A percentile compares a stretch with the other conserved stretches of the same genome.
Conservation (phyloP, 208 protist species). For the Paratrypanosoma confusum region DNA sequence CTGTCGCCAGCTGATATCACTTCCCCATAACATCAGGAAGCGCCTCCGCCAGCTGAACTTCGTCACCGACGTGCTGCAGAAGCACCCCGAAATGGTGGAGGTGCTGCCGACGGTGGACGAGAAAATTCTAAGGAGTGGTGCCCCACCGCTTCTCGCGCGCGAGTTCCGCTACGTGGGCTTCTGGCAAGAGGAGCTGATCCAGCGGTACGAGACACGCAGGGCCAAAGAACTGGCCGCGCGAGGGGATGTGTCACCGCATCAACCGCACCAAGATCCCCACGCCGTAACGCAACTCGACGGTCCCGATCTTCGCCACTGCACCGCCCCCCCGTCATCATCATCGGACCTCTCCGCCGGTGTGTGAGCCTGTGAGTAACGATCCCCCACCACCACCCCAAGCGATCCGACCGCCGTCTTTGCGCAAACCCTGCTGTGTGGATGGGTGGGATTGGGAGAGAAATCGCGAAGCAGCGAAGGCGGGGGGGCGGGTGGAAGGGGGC, state of each 20-base stretch:
- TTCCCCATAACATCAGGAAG: slow-evolving; percentile 23
- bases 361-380: too few species aligned
- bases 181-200: slow-evolving; percentile 43
- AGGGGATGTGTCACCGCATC: not conserved
- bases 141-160: slow-evolving; percentile 33
- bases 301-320: too few species aligned
- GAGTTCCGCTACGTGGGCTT: slow-evolving; percentile 77
- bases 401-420: too few species aligned
- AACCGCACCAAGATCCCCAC: too few species aligned
- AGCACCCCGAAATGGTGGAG: slow-evolving; percentile 69
- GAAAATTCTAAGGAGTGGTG: slow-evolving; percentile 9
- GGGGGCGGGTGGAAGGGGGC: too few species aligned
- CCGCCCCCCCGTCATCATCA: too few species aligned
- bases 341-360: too few species aligned
- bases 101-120: slow-evolving; percentile 14
- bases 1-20: slow-evolving; percentile 22
- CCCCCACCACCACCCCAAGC: too few species aligned
- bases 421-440: too few species aligned
- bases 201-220: slow-evolving; percentile 31
- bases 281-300: too few species aligned
- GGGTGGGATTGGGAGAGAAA: too few species aligned
- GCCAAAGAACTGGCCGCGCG: not conserved
- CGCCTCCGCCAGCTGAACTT: slow-evolving; percentile 51
- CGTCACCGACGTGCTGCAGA: slow-evolving; percentile 33
- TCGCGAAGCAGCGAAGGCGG: too few species aligned